Evolutionary conservation across 495 filamentous ascomycete genomes (phyloP).

Genomic region (Niebla homalea): DNA sequence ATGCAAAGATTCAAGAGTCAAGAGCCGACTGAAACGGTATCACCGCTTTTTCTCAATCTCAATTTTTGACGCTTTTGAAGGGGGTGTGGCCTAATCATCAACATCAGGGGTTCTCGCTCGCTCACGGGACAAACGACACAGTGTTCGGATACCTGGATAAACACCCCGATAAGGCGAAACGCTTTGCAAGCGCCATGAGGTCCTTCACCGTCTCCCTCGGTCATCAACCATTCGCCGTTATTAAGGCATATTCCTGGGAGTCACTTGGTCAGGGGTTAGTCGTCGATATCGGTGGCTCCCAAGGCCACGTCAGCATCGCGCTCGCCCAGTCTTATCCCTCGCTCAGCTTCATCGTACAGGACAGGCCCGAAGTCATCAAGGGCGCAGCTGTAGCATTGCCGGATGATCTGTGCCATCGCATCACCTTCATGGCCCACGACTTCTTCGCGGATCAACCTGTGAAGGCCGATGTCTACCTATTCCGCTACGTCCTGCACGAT

Average conservation of each 20-base stretch:
- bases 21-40: constrained; percentile 6
- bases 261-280: constrained; percentile 23
- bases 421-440: constrained; percentile 34
- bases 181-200: constrained; percentile 40
- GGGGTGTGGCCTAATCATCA: not conserved
- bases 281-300: constrained; percentile 22
- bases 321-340: constrained; percentile 16
- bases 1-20: constrained; percentile 2
- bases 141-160: constrained; percentile 23
- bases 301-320: constrained; percentile 18
- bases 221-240: constrained; percentile 30
- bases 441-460: constrained; percentile 37
- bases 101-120: constrained; percentile 1
- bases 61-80: not conserved
- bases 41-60: not conserved
- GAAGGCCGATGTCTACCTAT: constrained; percentile 34
- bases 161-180: constrained; percentile 29
- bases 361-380: constrained; percentile 32
- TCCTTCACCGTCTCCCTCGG: constrained; percentile 33
- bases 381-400: constrained; percentile 25
- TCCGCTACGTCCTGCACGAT: constrained; percentile 38
- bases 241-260: constrained; percentile 30
- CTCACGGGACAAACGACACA: constrained; percentile 6
- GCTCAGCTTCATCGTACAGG: constrained; percentile 38
- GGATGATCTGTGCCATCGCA: constrained; percentile 23